Evolutionary conservation across 345 rosid species (phyloP), one percentile per base, ranked within the genome.

Genomic region (Euphorbia pulcherrima): DNA sequence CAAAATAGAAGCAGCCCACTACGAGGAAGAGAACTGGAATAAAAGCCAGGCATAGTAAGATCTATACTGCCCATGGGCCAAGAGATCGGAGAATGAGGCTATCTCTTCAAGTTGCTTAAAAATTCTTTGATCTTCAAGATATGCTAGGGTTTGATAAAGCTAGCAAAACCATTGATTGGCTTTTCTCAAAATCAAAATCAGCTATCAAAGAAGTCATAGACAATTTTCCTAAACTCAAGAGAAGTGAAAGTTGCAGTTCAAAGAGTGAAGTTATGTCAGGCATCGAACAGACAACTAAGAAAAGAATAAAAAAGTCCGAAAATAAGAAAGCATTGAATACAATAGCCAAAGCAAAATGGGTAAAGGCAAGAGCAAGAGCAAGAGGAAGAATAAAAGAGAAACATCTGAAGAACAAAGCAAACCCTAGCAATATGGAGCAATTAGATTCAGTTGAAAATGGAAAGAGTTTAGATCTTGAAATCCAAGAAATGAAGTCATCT

Each of bases 341-440:
- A 60, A 35, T 73, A 13, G 79, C 60, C 16, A 83, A 75, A 76
- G 87, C 78, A 67, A 78, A 79, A 12, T 81, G 90, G 59, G 83
- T 84, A 67, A 87, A 81, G 72, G 89, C 87, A 56, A 80, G 92
- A 76, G 83, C 79, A 72, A 83, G 90, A 68, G 90, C 90, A 54
- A 82, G 94, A 76, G 88, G 84, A 80, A 86, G 92, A 74, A 84
- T 91, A 26, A 71, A 68, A 65, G 75, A 73, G 79, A 87, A 83
- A 72, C n/a, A n/a, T n/a, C 68, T 79, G 80, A 86, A 80, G 78
- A 79, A 65, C 72, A 73, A 65, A 67, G 56, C 81, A 70, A 79
- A 80, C 77, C 81, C 81, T 61, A 77, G 59, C 64, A 77, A 70
- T 62, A 35, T 73, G 39, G 70, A 78, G 47, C 62, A 28, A 30